Evolutionary conservation across 352 stramenopile genomes (phyloP), one percentile per base, ranked within the genome.

Genomic region (Phytopythium sindhum): DNA sequence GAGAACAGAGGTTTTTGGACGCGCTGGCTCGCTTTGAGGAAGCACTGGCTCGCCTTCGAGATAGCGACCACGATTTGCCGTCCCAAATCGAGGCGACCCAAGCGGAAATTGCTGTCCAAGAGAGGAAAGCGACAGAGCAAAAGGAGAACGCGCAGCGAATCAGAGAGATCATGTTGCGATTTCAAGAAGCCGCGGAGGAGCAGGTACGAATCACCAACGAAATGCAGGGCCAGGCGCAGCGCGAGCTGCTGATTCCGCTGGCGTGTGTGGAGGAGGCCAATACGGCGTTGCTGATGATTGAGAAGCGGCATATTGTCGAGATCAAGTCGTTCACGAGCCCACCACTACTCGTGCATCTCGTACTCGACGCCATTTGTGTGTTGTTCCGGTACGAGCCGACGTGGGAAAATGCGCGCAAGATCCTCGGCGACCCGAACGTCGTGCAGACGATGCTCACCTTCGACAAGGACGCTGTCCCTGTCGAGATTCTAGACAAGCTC

Each of bases 241-340:
- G 60, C 2, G 85, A 92, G 54, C 70, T 93, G 11, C 69, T 77
- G 24, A 79, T 82, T 4, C 83, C 83, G 1, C 76, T 92, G 54
- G 70, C 69, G 33, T 87, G 76, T 33, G 69, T 93, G 10, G 81
- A 91, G 23, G 83, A 93, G 47, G 85, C 85, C 11, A 91, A 91
- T 47, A 64, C 66, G 0, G 77, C 80, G 0, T 66, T 93, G 3
- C 35, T 88, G 24, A 60, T 86, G 37, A 81, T 93, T 23, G 83
- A 93, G 44, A 80, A 86, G 59, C 76, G 80, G 1, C 84, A 91
- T 54, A 89, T 93, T 33, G 70, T 90, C 31, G 85, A 93, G 67
- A 90, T 93, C 72, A 93, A 93, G 66, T 91, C 85, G 58, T 93
- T 93, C 42, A 86, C 80, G 15, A 91, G 65, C 37, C 85, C 85